These are phyloP conservation scores for Phialemoniopsis sp. DNA, from an alignment of 2,329 filamentous ascomycete genomes.

Conservation along the genomic window DNA sequence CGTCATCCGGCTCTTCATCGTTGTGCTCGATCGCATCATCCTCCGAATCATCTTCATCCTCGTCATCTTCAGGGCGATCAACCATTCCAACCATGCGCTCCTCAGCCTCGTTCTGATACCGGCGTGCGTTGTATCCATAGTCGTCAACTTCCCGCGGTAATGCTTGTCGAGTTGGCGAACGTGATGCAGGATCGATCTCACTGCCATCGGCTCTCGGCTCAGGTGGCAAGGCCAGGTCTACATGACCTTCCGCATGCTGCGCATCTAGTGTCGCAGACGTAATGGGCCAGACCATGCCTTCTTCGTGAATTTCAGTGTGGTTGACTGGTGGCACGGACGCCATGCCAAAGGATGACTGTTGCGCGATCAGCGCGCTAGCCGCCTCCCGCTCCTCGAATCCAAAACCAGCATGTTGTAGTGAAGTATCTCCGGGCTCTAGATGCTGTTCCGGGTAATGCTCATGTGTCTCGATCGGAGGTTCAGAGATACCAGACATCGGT, in stretches of 20 bases:
- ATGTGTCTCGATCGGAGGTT: too few relatives aligned
- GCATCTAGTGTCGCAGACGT: constrained; percentile 1
- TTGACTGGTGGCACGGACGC: too few relatives aligned
- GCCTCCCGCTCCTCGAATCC: too few relatives aligned
- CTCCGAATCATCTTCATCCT: constrained; percentile 14
- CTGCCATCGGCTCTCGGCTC: background rate
- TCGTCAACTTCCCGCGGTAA: constrained; percentile 14
- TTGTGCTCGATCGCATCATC: constrained; percentile 9
- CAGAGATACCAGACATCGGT: too few relatives aligned
- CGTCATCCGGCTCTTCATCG: constrained; percentile 8
- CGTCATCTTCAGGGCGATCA: constrained; percentile 15
- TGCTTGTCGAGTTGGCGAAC: background rate
- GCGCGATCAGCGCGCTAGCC: background rate
- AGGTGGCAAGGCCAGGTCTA: background rate
- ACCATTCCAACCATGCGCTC: constrained; percentile 18
- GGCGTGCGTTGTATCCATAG: constrained; percentile 14
- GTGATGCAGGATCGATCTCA: too few relatives aligned
- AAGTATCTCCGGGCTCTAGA: too few relatives aligned
- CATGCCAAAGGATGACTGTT: background rate
- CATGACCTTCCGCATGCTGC: constrained; percentile 3
- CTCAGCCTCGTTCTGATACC: constrained; percentile 20
- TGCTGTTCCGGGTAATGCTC: too few relatives aligned
- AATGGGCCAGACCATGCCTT: constrained; percentile 8
- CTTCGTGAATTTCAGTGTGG: constrained; percentile 1
- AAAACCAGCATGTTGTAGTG: too few relatives aligned